phyloP scores from a whole-genome alignment of 768 basidiomycete genomes.

The Mycena vulgaris region DNA sequence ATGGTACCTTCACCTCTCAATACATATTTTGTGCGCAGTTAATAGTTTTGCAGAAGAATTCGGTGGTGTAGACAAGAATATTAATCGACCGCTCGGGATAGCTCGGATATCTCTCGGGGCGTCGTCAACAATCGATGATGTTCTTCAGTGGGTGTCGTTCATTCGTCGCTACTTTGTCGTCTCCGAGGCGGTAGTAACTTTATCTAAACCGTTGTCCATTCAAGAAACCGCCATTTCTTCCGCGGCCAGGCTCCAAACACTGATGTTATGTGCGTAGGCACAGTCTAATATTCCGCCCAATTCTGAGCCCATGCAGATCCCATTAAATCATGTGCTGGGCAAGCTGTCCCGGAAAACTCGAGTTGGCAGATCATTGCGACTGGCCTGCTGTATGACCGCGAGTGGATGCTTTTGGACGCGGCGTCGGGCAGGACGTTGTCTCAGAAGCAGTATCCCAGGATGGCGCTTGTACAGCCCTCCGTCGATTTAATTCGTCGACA shows the following conservation, averaged over 20 bases:
- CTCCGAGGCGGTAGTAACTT: slow-evolving; percentile 29
- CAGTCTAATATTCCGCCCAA: not conserved
- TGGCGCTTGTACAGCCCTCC: slow-evolving; percentile 35
- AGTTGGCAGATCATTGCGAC: slow-evolving; percentile 34
- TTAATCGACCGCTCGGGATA: slow-evolving; percentile 30
- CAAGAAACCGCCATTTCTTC: not conserved
- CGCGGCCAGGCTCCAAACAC: slow-evolving; percentile 21
- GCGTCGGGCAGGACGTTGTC: slow-evolving; percentile 35
- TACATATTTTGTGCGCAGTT: not conserved
- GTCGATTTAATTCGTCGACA: slow-evolving; percentile 26
- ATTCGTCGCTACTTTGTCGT: slow-evolving; percentile 40
- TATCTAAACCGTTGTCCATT: slow-evolving; percentile 17
- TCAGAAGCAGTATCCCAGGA: slow-evolving; percentile 37
- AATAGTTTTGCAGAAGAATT: slow-evolving; percentile 34
- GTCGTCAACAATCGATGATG: slow-evolving; percentile 37
- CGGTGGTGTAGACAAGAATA: slow-evolving; percentile 1
- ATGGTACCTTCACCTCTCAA: slow-evolving; percentile 21
- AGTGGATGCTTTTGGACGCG: slow-evolving; percentile 36
- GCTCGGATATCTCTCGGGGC: slow-evolving; percentile 39
- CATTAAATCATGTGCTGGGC: slow-evolving; percentile 40
- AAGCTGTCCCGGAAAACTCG: slow-evolving; percentile 19
- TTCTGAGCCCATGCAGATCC: slow-evolving; percentile 31
- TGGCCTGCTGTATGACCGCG: slow-evolving; percentile 38
- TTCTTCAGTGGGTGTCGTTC: slow-evolving; percentile 36
- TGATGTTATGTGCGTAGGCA: slow-evolving; percentile 32